Evolutionary conservation across 2,329 filamentous ascomycete species (phyloP), one percentile per base, ranked within the genome.

Genomic region (Harringtonia lauricola): DNA sequence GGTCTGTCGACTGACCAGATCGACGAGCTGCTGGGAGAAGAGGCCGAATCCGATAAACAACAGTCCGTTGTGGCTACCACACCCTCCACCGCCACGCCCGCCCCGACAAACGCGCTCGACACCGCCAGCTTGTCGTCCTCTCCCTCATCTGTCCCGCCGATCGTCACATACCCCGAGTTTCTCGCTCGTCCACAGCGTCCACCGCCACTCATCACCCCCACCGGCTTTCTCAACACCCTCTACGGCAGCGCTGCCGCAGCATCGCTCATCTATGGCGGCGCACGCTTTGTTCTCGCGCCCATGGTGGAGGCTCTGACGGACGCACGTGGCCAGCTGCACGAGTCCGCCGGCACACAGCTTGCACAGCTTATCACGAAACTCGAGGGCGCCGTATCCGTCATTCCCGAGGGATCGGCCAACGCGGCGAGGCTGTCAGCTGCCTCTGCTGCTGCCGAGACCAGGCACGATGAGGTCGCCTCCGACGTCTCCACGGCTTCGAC

Each of bases 101-200:
- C n/a, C n/a, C n/a, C n/a, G n/a, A n/a, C n/a, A n/a, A n/a, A n/a
- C n/a, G n/a, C n/a, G n/a, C n/a, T n/a, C n/a, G n/a, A n/a, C n/a
- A n/a, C n/a, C n/a, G n/a, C n/a, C 39, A 22, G 17, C 3, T 15
- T 36, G 14, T 30, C 36, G 14, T 29, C 39, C 4, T 21, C 41
- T 19, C 8, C 40, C 1, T 22, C 48, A 2, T 36, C 46, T 2
- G n/a, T 63, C 54, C 62, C 72, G 9, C 78, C 77, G 14, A 79
- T 84, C 51, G 71, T 83, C 54, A 84, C 80, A 28, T 84, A 83
- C 54, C 80, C 80, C 52, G 80, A 84, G 56, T 83, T 83, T 59
- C 71, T 83, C 49, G 69, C 74, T 42, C 75, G 72, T 15, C 65
- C 76, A 3, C 55, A 66, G 14, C 64, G 68, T 1, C 71, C 76